These are phyloP conservation scores for Chlamydomonas applanata DNA, from an alignment of 139 green algal species.

Conservation along the genomic window DNA sequence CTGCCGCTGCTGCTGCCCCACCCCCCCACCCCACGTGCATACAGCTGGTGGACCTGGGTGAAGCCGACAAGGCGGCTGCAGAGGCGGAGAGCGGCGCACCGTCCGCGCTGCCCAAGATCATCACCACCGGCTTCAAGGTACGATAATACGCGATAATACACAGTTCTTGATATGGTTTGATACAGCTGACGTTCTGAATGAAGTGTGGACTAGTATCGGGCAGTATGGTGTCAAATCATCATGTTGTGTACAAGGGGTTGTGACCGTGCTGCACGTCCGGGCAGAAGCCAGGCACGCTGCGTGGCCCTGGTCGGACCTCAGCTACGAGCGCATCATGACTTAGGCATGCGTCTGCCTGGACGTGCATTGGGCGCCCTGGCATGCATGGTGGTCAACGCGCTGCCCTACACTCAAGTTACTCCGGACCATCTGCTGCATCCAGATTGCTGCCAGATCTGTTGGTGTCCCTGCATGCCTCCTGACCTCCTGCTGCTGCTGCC, in stretches of 20 bases:
- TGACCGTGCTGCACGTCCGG: background rate
- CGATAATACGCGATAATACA: conserved; percentile 24
- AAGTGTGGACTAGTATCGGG: background rate
- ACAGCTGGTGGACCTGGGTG: conserved; percentile 80
- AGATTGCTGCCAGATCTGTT: too few relatives aligned
- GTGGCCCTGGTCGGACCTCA: too few relatives aligned
- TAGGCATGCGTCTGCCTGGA: too few relatives aligned
- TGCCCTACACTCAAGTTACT: too few relatives aligned
- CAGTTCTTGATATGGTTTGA: background rate
- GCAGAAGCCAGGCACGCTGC: too few relatives aligned
- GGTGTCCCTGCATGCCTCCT: background rate
- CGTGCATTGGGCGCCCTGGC: too few relatives aligned
- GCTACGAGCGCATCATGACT: too few relatives aligned
- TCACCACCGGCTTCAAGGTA: conserved; percentile 90
- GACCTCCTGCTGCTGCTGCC: background rate
- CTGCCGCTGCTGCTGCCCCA: too few relatives aligned
- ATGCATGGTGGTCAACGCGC: too few relatives aligned
- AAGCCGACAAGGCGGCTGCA: conserved; percentile 61
- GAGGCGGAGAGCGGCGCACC: conserved; percentile 24
- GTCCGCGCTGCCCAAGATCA: conserved; percentile 90
- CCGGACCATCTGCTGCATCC: background rate
- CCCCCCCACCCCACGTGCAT: too few relatives aligned
- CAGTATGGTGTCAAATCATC: background rate
- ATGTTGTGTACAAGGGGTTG: background rate
- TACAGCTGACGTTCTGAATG: too few relatives aligned